These are phyloP conservation scores for Umbilicus rupestris DNA, from an alignment of 164 flowering plant genomes.

Conservation along the genomic window DNA sequence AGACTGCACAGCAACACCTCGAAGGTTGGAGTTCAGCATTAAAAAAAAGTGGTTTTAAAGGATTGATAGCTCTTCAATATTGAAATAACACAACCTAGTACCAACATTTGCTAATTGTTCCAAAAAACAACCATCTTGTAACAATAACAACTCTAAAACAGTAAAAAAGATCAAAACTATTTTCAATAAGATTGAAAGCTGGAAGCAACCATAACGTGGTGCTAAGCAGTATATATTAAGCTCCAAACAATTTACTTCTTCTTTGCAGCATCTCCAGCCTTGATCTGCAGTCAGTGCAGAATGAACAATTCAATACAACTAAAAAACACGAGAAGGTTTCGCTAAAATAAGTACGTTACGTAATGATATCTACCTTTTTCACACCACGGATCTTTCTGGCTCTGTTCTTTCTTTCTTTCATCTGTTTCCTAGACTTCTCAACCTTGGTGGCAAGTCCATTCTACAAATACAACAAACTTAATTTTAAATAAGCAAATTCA, in stretches of 20 bases:
- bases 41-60: no score
- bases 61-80: not conserved
- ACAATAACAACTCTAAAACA: not conserved
- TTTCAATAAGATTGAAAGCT: not conserved
- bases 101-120: not conserved
- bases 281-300: slow-evolving; percentile 24
- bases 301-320: not conserved
- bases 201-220: not conserved
- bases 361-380: slow-evolving; percentile 4
- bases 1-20: no score
- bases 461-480: not conserved
- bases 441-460: slow-evolving; percentile 11
- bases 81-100: not conserved
- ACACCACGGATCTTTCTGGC: slow-evolving; percentile 14
- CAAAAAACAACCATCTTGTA: not conserved
- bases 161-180: not conserved
- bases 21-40: no score
- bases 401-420: slow-evolving; percentile 14
- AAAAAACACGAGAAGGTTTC: not conserved
- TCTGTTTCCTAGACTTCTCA: slow-evolving; percentile 13
- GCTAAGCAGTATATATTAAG: not conserved
- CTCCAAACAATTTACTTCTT: slow-evolving; percentile 34
- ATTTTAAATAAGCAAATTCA: not conserved
- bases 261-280: slow-evolving; percentile 55
- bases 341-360: no score